phyloP scores from a whole-genome alignment of 1,284 basidiomycete genomes.

The Hypsizygus ulmarius region DNA sequence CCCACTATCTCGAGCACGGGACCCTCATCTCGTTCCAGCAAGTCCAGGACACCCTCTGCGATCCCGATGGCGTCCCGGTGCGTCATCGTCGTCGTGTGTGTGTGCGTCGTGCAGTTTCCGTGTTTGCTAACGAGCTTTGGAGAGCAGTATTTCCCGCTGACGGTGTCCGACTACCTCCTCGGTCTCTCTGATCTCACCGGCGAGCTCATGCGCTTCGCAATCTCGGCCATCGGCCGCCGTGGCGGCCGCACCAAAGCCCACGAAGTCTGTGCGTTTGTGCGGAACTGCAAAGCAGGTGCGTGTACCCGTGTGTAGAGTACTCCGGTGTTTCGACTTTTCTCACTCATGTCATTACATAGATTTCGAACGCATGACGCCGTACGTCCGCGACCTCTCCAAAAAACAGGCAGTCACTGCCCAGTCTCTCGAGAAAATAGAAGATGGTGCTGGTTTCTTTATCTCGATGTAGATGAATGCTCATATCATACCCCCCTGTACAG shows the following conservation, averaged over 20 bases:
- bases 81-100: constrained; percentile 26
- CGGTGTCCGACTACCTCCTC: constrained; percentile 83
- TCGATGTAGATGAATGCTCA: constrained; percentile 1
- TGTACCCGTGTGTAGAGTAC: no score
- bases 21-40: constrained; percentile 69
- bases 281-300: constrained; percentile 76
- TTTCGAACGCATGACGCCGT: constrained; percentile 71
- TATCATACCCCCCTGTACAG: constrained; percentile 38
- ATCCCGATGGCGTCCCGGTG: constrained; percentile 59
- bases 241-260: constrained; percentile 71
- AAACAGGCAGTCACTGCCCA: constrained; percentile 87
- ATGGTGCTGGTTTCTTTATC: constrained; percentile 53
- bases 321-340: neutral
- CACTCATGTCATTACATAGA: constrained; percentile 40
- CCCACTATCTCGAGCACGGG: constrained; percentile 79
- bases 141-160: constrained; percentile 62
- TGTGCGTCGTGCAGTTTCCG: neutral
- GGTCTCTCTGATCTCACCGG: constrained; percentile 94
- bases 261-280: constrained; percentile 75
- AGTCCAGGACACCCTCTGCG: constrained; percentile 64
- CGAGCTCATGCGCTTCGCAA: constrained; percentile 96
- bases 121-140: constrained; percentile 6
- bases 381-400: constrained; percentile 73
- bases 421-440: constrained; percentile 92
- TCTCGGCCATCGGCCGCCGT: constrained; percentile 68